Base-by-base conservation (phyloP, 2,329 filamentous ascomycete species). In the Colletotrichum gigasporum region DNA sequence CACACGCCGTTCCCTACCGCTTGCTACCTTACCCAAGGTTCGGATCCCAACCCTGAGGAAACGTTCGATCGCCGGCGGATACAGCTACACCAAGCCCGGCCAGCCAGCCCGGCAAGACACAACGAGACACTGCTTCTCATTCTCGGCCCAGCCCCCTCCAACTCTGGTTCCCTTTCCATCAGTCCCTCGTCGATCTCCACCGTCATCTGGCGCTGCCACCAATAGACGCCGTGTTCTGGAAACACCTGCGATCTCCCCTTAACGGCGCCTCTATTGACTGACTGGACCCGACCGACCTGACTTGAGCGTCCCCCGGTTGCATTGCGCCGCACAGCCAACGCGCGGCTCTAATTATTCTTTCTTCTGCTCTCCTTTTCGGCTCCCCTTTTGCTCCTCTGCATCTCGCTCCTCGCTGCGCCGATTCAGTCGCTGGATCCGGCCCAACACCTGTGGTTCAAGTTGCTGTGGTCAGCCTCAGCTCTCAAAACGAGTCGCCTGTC, bases 201-300 rank as follows among this genome's bases (percentile, higher is more conserved):
- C 37, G 34, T 35, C 53, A 51, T n/a, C n/a, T n/a, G n/a, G n/a
- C n/a, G n/a, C 47, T 51, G 60, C 60, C 55, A 53, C 61, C 61
- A 64, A 64, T 64, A 54, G 61, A 64, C 61, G 61, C 61, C 41
- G 61, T 64, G 61, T 64, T 64, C 48, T 54, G 61, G 61, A 64
- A 64, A 61, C 61, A 64, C 61, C 55, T 61, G 61, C 61, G 56
- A 64, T 64, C 56, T 64, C 55, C 41, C 61, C 59, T 63, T 63
- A 24, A 63, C 59, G 44, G 28, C 22, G 34, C 32, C 24, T 48
- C 47, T 61, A 53, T 61, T 60, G 39, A 53, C 18, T n/a, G 11
- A n/a, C 16, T 20, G 39, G 18, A 51, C 47, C 35, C 18, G 22
- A 35, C 28, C 30, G 22, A 51, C 18, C 30, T 18, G 30, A 20